A percentile compares a stretch with the other conserved stretches of the same genome.
Conservation (phyloP, 441 rosid genomes). For the Populus hybrid region DNA sequence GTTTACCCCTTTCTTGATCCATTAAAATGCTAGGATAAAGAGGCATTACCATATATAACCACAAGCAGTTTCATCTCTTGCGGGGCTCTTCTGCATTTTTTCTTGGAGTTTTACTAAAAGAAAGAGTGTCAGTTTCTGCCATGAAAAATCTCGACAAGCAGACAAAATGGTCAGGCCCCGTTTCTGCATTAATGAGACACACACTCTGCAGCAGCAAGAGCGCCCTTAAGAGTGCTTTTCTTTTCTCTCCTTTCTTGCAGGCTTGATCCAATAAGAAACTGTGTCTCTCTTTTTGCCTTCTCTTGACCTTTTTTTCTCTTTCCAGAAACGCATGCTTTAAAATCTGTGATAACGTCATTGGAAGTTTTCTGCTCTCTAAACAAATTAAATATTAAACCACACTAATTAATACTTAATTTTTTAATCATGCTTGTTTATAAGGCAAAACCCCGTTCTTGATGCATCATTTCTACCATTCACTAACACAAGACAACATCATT, state of each 20-base stretch:
- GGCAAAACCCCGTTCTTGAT: conserved; percentile 51
- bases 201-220: conserved; percentile 22
- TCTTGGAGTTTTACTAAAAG: not conserved
- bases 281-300: conserved; percentile 23
- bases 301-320: conserved; percentile 26
- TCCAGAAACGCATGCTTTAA: conserved; percentile 41
- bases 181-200: conserved; percentile 28
- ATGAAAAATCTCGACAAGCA: conserved; percentile 56
- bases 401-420: conserved; percentile 15
- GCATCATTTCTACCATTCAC: conserved; percentile 74
- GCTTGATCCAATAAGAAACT: conserved; percentile 35
- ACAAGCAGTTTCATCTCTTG: not conserved
- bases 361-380: conserved; percentile 5
- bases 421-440: conserved; percentile 14
- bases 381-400: not conserved
- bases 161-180: conserved; percentile 48
- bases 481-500: conserved; percentile 77
- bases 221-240: conserved; percentile 25
- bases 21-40: conserved; percentile 10
- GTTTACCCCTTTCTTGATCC: conserved; percentile 10
- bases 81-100: too few relatives aligned
- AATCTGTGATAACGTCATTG: conserved; percentile 34
- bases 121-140: conserved; percentile 35
- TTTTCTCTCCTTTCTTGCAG: conserved; percentile 22
- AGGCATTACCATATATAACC: not conserved